Evolutionary conservation across 305 asterid species (phyloP).

Genomic region (Solanum hybrid): DNA sequence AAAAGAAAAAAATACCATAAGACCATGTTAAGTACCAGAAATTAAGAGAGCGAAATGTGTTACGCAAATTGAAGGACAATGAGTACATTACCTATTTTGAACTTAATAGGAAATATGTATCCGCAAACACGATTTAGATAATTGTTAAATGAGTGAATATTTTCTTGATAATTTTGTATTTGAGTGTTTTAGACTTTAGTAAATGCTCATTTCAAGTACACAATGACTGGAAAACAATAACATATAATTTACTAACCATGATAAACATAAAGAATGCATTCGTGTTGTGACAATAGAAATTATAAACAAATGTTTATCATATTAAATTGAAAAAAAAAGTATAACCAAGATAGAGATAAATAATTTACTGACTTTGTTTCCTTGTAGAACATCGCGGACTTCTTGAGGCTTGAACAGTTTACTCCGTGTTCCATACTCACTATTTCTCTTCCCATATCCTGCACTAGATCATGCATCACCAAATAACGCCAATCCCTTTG

Average conservation of each 20-base stretch:
- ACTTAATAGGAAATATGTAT: not conserved
- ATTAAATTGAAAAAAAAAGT: not conserved
- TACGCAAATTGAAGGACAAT: not conserved
- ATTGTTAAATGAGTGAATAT: not conserved
- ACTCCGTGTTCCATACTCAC: not conserved
- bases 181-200: not conserved
- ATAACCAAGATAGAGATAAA: not conserved
- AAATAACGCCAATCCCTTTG: not conserved
- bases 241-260: not conserved
- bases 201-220: not conserved
- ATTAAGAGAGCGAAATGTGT: not conserved
- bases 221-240: not conserved
- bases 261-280: not conserved
- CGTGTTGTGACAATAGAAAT: not conserved
- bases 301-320: not conserved
- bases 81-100: not conserved
- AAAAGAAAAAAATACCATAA: not conserved
- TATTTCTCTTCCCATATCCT: not conserved
- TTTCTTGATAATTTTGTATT: not conserved
- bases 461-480: not conserved
- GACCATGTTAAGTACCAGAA: not conserved
- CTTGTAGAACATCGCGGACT: not conserved
- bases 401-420: not conserved
- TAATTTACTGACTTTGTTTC: not conserved
- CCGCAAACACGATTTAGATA: not conserved